A percentile compares a stretch with the other conserved stretches of the same genome.
phyloP scores from a whole-genome alignment of 345 rosid species.

The Eucalyptus cloeziana region DNA sequence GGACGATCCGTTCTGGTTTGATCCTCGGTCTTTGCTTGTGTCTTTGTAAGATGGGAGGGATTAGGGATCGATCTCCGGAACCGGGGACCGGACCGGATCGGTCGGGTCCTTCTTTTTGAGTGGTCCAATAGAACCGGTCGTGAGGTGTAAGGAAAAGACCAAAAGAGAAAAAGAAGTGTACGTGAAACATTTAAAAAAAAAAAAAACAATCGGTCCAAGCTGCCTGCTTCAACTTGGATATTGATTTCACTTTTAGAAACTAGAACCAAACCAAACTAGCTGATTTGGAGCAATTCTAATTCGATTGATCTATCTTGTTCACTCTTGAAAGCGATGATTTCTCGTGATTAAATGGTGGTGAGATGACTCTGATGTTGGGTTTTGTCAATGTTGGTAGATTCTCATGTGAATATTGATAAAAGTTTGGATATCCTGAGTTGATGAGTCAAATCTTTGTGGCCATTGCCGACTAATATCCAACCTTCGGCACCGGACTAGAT shows the following conservation, averaged over 20 bases:
- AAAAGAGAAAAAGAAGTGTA: no score
- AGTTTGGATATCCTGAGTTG: not conserved
- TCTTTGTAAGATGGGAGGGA: not conserved
- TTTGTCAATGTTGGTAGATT: not conserved
- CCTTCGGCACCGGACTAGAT: not conserved
- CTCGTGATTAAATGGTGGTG: not conserved
- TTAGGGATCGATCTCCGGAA: no score
- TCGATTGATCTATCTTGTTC: not conserved
- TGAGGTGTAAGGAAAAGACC: no score
- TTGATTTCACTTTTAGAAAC: no score
- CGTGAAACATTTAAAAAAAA: rapidly evolving
- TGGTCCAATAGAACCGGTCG: no score
- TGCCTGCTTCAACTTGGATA: no score
- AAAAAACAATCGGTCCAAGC: no score
- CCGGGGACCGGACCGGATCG: no score
- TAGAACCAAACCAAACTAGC: rapidly evolving
- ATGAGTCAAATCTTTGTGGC: rapidly evolving
- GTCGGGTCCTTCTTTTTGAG: no score
- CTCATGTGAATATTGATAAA: not conserved
- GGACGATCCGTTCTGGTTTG: not conserved
- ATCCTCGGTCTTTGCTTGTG: not conserved
- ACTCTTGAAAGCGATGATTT: not conserved
- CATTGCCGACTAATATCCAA: not conserved
- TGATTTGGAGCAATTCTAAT: not conserved
- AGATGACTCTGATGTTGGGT: not conserved